Conservation (phyloP, 1,284 basidiomycete genomes). For the Puccinia triticina region DNA sequence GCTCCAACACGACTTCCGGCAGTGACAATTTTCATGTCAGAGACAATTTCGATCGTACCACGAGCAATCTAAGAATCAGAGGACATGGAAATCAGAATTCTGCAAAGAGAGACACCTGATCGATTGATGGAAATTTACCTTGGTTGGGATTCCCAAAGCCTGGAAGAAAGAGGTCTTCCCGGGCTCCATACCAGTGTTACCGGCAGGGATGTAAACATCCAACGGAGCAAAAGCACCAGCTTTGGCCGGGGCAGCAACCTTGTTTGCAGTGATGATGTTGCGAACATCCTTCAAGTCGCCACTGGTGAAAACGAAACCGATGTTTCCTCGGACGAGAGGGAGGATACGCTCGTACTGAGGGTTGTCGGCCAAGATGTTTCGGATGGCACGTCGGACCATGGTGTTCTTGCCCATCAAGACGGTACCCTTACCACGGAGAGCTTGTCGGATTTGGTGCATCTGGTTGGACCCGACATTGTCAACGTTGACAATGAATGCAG, state of each 20-base stretch:
- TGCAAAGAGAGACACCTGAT: not conserved
- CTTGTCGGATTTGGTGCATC: slow-evolving; percentile 95
- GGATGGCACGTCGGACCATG: slow-evolving; percentile 98
- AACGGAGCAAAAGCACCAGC: slow-evolving; percentile 92
- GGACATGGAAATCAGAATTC: not conserved
- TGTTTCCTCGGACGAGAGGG: slow-evolving; percentile 93
- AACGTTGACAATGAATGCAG: slow-evolving; percentile 98
- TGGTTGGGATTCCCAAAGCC: slow-evolving; percentile 98
- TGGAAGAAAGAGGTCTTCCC: slow-evolving; percentile 99
- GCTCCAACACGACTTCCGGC: slow-evolving; percentile 81
- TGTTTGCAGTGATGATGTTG: slow-evolving; percentile 89
- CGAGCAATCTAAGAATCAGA: slow-evolving; percentile 73
- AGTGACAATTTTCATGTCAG: slow-evolving; percentile 91
- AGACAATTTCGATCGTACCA: slow-evolving; percentile 99
- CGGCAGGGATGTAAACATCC: slow-evolving; percentile 87
- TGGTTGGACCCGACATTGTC: slow-evolving; percentile 99
- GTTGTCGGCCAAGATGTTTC: slow-evolving; percentile 82
- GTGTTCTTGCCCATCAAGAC: slow-evolving; percentile 99
- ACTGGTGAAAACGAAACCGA: slow-evolving; percentile 97
- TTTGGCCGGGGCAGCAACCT: slow-evolving; percentile 96
- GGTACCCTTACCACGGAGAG: slow-evolving; percentile 92
- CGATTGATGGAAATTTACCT: slow-evolving; percentile 60
- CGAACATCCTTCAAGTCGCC: slow-evolving; percentile 93
- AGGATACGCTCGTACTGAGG: slow-evolving; percentile 96
- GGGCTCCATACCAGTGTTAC: slow-evolving; percentile 99